Base-by-base conservation (phyloP, 2,329 filamentous ascomycete genomes). In the Coniella lustricola region DNA sequence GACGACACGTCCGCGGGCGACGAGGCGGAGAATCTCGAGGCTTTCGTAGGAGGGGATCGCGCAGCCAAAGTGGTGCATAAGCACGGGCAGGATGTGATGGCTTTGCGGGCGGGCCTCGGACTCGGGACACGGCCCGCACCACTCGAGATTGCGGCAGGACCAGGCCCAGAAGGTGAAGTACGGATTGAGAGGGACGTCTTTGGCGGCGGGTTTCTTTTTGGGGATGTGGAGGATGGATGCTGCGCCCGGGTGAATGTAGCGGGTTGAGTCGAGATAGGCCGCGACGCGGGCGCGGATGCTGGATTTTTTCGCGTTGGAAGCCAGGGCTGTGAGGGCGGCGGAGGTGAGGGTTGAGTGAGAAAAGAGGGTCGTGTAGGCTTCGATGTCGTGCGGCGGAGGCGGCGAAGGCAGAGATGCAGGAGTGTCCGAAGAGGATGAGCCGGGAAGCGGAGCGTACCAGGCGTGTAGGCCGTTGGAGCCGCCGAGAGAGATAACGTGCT, bases 11-110 rank as follows among this genome's bases (percentile, higher is more conserved):
- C 71, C 71, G 1, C 71, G 72, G 5, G 77, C 72, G 2, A 86
- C 62, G 41, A 74, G 68, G 32, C 73, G 73, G 29, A 89, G 72
- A 18, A 84, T 68, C 53, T 75, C 69, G 12, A 90, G 67, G 2
- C 77, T 72, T 57, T 87, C 82, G 62, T 84, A 83, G 9, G 76
- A 79, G 0, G 85, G 85, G 17, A 81, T 81, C 1, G 78, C 77
- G 65, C 85, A 90, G 44, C 84, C 84, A 62, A 89, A 89, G 64
- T 90, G 85, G 66, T 89, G 85, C 74, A 88, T 89, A 48, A 88
- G 72, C 16, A 89, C 70, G 2, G 85, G 85, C 8, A 89, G 72
- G 7, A 87, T 71, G 56, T 85, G 83, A 64, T 90, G 85, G 43
- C 75, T 77, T 45, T 70, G 72, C 3, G 76, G 73, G 21, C 71